Evolutionary conservation across 306 rosid genomes (phyloP), one percentile per base, ranked within the genome.

Genomic region (Lithocarpus polystachyus): DNA sequence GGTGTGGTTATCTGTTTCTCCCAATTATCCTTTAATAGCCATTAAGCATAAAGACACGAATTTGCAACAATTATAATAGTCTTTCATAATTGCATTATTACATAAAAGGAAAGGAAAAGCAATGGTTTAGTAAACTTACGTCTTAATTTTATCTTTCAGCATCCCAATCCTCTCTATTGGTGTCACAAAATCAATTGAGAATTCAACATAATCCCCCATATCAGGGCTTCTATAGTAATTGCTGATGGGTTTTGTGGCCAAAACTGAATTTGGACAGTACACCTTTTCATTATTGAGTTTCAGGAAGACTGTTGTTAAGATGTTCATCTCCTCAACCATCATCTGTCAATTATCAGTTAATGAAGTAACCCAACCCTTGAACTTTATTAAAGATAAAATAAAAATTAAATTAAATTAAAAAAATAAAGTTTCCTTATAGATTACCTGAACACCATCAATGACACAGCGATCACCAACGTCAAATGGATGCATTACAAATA

Each of bases 401-500:
- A 7, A 37, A 37, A 7, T 37, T 37, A 37, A 28, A 28, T 28
- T 28, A 28, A 37, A 37, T 37, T 37, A 37, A 7, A 37, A 59
- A 56, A 65, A 76, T 45, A 33, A 71, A 43, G 6, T 77, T 40
- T 67, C 45, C 61, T 67, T 29, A n/a, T 65, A 62, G 76, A 52
- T 86, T 87, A 95, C 99, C 93, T 83, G 87, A 79, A 91, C 82
- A 8, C 97, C 97, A 64, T 95, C 98, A 3, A 95, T 51, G 35
- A 91, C 96, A 57, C 98, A 95, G 40, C 91, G 97, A 73, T 95
- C 99, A 2, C 98, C 98, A 6, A 95, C 99, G 71, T 93, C 99
- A 75, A 93, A 95, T 7, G 99, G 99, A 79, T 95, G 99, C 99
- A 95, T 90, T 2, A 95, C 93, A 78, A 95, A 95, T 71, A 95